Evolutionary conservation across 257 asterid genomes (phyloP).

Genomic region (Paulownia fortunei): DNA sequence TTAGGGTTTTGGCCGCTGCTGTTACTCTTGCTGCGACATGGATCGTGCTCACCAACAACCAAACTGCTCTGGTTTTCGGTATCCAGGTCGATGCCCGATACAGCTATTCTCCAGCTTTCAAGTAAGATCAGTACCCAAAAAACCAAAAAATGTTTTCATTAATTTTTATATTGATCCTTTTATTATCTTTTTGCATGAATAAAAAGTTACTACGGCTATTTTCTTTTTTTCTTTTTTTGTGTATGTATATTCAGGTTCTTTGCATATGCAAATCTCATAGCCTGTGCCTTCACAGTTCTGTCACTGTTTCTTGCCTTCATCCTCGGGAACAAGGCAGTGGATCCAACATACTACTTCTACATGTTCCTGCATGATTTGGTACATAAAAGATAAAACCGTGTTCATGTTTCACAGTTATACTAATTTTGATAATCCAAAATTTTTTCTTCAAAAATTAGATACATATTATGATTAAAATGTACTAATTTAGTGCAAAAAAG

Average conservation of each 20-base stretch:
- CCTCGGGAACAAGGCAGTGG: conserved; percentile 36
- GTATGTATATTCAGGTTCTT: conserved; percentile 52
- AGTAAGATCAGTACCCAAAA: conserved; percentile 32
- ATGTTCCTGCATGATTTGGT: conserved; percentile 80
- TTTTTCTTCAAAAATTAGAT: neutral
- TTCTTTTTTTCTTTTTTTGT: neutral
- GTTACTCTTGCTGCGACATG: conserved; percentile 60
- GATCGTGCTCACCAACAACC: conserved; percentile 54
- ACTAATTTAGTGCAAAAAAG: neutral
- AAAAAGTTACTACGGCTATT: neutral
- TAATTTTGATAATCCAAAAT: no score
- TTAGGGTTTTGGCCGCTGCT: conserved; percentile 47
- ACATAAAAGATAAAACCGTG: neutral
- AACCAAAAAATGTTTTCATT: no score
- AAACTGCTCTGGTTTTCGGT: conserved; percentile 49
- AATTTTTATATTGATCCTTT: no score
- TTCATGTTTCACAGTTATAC: neutral
- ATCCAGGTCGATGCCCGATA: conserved; percentile 55
- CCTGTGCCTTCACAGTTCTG: conserved; percentile 44
- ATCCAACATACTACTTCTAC: conserved; percentile 45
- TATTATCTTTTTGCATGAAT: neutral
- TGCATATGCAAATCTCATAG: conserved; percentile 58
- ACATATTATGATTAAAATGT: neutral
- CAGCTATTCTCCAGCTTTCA: conserved; percentile 63
- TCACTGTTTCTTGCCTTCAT: conserved; percentile 38